Evolutionary conservation across 2,329 filamentous ascomycete species (phyloP), one percentile per base, ranked within the genome.

Genomic region (Botrytis aclada): DNA sequence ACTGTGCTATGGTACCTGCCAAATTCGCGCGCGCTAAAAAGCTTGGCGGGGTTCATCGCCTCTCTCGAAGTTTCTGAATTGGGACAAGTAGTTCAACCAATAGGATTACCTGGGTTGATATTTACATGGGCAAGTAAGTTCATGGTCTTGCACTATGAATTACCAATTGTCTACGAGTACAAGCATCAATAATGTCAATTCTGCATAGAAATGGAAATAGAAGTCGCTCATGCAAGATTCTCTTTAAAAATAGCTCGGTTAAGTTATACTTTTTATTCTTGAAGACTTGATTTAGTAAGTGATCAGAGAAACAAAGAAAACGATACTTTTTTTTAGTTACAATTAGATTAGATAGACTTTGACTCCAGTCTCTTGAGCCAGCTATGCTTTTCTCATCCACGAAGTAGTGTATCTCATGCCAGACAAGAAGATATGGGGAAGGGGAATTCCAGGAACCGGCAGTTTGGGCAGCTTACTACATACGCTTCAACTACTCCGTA

Each of bases 21-120:
- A 54, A 47, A 54, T 66, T 66, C 64, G 69, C 69, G 69, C 69
- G 69, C 69, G 69, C 60, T 56, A 65, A 45, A 25, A 39, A 39
- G 7, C 34, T 47, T 70, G n/a, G 56, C 25, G 12, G 29, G 25
- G 45, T 34, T 39, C 45, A 54, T 66, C 64, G 64, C 14, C n/a
- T 54, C 18, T 66, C 25, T n/a, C 47, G 16, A 16, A 54, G 47
- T 54, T 51, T 51, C 43, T 65, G 22, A 29, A 22, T 22, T 71
- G 20, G 32, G 63, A 71, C 60, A 41, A 51, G 37, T 9, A 32
- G 54, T 32, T 9, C 29, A 45, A 14, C 69, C 69, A 71, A 65
- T 71, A 65, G 37, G 10, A 54, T 16, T 14, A 22, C 12, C 34
- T 32, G 45, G 18, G 29, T 16, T 37, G 39, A 29, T 22, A 14